phyloP scores from a whole-genome alignment of 2,329 filamentous ascomycete genomes.

The Aspergillus intermedius region DNA sequence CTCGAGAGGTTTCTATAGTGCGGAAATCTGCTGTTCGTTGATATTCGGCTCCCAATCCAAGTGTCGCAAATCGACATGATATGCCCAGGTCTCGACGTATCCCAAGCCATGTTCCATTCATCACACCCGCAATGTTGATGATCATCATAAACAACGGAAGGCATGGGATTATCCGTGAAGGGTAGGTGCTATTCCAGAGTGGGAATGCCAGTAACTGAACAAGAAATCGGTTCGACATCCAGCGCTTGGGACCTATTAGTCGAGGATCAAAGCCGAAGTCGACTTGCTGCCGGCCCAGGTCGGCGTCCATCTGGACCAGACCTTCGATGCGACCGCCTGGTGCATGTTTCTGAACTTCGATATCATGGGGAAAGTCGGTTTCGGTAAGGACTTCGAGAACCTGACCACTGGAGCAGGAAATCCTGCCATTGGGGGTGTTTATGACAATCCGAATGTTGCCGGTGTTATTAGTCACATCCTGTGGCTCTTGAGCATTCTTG shows the following conservation, averaged over 20 bases:
- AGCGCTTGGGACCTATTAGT: not conserved
- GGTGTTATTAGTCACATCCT: conserved; percentile 10
- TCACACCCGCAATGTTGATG: conserved; percentile 5
- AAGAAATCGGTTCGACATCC: not conserved
- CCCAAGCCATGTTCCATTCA: not conserved
- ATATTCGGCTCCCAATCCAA: conserved; percentile 7
- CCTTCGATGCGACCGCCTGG: conserved; percentile 22
- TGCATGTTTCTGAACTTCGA: conserved; percentile 35
- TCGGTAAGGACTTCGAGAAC: conserved; percentile 33
- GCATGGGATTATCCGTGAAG: conserved; percentile 9
- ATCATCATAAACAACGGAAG: conserved; percentile 7
- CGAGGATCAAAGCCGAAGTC: not conserved
- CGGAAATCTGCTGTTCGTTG: conserved; percentile 5
- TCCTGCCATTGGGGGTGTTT: conserved; percentile 10
- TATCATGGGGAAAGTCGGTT: conserved; percentile 39
- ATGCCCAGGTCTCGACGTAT: conserved; percentile 8
- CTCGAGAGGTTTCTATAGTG: conserved; percentile 7
- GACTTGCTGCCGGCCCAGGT: not conserved
- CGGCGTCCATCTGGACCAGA: not conserved
- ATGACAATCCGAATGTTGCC: conserved; percentile 10
- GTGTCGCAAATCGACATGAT: conserved; percentile 10
- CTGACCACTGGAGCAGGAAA: conserved; percentile 13
- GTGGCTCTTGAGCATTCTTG: conserved; percentile 3
- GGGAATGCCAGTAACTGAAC: not conserved
- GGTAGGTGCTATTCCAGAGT: conserved; percentile 2